Percentiles rank a stretch among this genome's conserved stretches.
These are phyloP conservation scores for Moniliophthora roreri DNA, from an alignment of 1,284 basidiomycete species.

Conservation along the genomic window DNA sequence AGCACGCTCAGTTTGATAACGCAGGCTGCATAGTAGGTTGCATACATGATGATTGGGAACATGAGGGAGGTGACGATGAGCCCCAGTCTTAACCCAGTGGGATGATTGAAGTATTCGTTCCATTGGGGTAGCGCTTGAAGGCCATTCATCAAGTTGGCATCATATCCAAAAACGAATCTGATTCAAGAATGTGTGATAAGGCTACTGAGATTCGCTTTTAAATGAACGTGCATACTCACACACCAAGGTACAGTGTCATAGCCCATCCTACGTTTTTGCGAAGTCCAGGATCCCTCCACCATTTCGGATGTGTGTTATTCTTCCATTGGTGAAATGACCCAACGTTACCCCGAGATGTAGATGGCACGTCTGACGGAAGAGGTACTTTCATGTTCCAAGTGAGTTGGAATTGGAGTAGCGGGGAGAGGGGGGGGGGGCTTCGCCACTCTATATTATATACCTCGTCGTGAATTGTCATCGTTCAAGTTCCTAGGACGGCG, in stretches of 20 bases:
- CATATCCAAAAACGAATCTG: slow-evolving; percentile 74
- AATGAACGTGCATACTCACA: background rate
- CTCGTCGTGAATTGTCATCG: no score
- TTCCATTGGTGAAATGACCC: no score
- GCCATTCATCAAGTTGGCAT: slow-evolving; percentile 77
- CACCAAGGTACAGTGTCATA: background rate
- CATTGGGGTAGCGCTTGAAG: slow-evolving; percentile 65
- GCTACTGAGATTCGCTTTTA: background rate
- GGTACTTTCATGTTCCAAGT: no score
- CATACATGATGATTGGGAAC: background rate
- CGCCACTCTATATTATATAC: no score
- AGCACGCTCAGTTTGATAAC: no score
- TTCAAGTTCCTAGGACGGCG: no score
- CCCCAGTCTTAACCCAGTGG: slow-evolving; percentile 58
- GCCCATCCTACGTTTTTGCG: slow-evolving; percentile 1
- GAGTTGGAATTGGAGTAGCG: no score
- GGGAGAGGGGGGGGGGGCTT: no score
- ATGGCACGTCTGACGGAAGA: no score
- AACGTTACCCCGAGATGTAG: no score
- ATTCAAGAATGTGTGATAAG: slow-evolving; percentile 46
- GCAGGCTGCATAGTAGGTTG: no score
- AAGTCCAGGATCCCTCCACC: slow-evolving; percentile 1
- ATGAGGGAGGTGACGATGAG: slow-evolving; percentile 65
- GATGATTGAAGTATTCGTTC: slow-evolving; percentile 54
- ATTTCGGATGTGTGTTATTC: background rate